These are phyloP conservation scores for Neurospora cerealis DNA, from an alignment of 495 filamentous ascomycete genomes.

Conservation along the genomic window DNA sequence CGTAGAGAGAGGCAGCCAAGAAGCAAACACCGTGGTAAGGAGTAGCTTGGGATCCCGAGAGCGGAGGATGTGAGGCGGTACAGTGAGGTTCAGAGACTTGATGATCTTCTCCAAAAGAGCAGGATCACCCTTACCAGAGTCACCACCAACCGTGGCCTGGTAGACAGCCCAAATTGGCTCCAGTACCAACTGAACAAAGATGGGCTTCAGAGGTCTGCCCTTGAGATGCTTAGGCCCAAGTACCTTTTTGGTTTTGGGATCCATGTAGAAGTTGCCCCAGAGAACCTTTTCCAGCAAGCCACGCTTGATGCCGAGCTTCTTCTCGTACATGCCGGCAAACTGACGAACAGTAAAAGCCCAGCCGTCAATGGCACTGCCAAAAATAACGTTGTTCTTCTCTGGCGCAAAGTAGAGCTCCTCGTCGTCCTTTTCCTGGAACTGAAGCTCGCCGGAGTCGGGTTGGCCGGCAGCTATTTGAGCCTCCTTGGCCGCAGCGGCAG, in stretches of 20 bases:
- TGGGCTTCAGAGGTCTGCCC: slow-evolving; percentile 80
- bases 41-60: slow-evolving; percentile 76
- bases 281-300: slow-evolving; percentile 86
- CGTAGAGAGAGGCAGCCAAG: slow-evolving; percentile 90
- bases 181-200: slow-evolving; percentile 95
- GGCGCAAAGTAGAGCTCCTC: slow-evolving; percentile 97
- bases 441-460: slow-evolving; percentile 45
- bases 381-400: slow-evolving; percentile 98
- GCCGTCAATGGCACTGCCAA: slow-evolving; percentile 91
- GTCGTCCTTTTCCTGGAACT: slow-evolving; percentile 88
- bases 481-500: slow-evolving; percentile 43
- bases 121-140: slow-evolving; percentile 75
- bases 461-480: slow-evolving; percentile 35
- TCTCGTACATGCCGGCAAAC: slow-evolving; percentile 90
- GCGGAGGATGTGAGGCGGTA: slow-evolving; percentile 74
- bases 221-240: slow-evolving; percentile 87
- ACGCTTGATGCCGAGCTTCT: slow-evolving; percentile 91
- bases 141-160: slow-evolving; percentile 73
- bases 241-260: slow-evolving; percentile 94
- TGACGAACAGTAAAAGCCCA: slow-evolving; percentile 97
- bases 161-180: slow-evolving; percentile 98
- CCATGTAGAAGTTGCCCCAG: slow-evolving; percentile 95
- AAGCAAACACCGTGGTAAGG: slow-evolving; percentile 73
- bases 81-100: slow-evolving; percentile 74
- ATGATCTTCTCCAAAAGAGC: slow-evolving; percentile 85